A percentile compares a stretch with the other conserved stretches of the same genome.
Evolutionary conservation across 2,329 filamentous ascomycete species (phyloP).

Genomic region (Colletotrichum tamarilloi): DNA sequence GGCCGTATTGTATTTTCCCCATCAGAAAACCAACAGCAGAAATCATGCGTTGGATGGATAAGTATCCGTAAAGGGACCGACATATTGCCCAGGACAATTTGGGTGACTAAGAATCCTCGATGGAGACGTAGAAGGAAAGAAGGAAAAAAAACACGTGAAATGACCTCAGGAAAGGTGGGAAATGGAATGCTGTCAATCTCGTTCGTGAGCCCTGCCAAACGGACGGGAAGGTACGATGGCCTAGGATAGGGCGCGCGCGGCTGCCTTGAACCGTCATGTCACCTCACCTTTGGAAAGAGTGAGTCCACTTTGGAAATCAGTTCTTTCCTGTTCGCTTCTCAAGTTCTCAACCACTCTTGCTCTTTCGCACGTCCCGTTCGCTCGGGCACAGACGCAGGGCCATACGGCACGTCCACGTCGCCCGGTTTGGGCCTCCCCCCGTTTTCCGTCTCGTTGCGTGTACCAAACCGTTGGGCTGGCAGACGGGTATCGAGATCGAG

Average conservation of each 20-base stretch:
- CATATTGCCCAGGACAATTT: constrained; percentile 1
- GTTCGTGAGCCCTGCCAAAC: background rate
- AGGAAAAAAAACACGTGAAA: constrained; percentile 14
- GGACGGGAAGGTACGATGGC: background rate
- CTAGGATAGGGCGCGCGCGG: background rate
- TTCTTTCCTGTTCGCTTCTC: too few species aligned
- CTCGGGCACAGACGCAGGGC: background rate
- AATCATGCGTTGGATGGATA: background rate
- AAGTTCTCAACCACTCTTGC: background rate
- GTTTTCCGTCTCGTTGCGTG: background rate
- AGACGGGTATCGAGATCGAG: background rate
- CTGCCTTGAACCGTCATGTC: constrained; percentile 1
- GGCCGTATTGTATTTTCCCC: background rate
- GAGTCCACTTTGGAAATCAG: constrained; percentile 19
- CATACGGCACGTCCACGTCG: background rate
- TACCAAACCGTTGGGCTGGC: constrained; percentile 3
- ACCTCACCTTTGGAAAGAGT: constrained; percentile 8
- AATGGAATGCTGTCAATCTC: constrained; percentile 33
- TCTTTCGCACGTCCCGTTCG: background rate
- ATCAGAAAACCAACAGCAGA: background rate
- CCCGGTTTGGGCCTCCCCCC: background rate
- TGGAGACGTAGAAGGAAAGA: background rate
- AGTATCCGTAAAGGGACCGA: constrained; percentile 3
- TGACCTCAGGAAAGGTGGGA: constrained; percentile 15
- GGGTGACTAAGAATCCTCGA: background rate